Evolutionary conservation across 805 yeast genomes (phyloP).

Genomic region (Cyberlindnera saturnus): DNA sequence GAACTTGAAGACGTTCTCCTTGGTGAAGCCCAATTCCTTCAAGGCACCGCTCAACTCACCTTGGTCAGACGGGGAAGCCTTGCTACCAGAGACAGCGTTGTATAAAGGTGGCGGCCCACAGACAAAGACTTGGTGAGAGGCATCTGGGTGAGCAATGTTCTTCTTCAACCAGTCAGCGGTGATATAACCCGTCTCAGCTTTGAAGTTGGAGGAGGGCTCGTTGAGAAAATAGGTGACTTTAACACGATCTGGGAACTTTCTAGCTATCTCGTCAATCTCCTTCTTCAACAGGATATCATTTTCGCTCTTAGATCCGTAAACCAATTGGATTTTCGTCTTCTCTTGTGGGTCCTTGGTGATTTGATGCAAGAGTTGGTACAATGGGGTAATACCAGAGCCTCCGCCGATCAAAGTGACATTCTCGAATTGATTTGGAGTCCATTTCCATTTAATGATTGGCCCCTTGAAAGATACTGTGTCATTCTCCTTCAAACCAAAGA

Average conservation of each 20-base stretch:
- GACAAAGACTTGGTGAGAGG: constrained; percentile 69
- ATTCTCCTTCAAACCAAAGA: constrained; percentile 61
- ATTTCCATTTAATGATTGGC: constrained; percentile 86
- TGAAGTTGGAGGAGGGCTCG: constrained; percentile 34
- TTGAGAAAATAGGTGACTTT: constrained; percentile 77
- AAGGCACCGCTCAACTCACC: constrained; percentile 90
- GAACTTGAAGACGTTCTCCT: constrained; percentile 86
- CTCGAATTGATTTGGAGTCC: constrained; percentile 81
- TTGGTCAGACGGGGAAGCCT: constrained; percentile 84
- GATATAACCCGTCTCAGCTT: constrained; percentile 72
- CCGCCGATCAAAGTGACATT: constrained; percentile 84
- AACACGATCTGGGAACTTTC: constrained; percentile 71
- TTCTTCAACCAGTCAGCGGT: constrained; percentile 62
- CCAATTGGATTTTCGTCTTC: constrained; percentile 78
- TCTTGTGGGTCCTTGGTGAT: constrained; percentile 77
- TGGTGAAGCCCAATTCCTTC: constrained; percentile 80
- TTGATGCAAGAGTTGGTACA: constrained; percentile 78
- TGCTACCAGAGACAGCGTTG: constrained; percentile 80
- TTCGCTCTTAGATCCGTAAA: constrained; percentile 73
- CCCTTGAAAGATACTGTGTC: constrained; percentile 92
- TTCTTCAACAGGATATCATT: constrained; percentile 76
- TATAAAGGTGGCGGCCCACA: constrained; percentile 96
- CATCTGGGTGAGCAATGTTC: constrained; percentile 60
- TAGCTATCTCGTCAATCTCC: constrained; percentile 66
- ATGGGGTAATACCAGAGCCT: constrained; percentile 95